These are phyloP conservation scores for Phytophthora tubulina DNA, from an alignment of 352 stramenopile genomes.

Conservation along the genomic window DNA sequence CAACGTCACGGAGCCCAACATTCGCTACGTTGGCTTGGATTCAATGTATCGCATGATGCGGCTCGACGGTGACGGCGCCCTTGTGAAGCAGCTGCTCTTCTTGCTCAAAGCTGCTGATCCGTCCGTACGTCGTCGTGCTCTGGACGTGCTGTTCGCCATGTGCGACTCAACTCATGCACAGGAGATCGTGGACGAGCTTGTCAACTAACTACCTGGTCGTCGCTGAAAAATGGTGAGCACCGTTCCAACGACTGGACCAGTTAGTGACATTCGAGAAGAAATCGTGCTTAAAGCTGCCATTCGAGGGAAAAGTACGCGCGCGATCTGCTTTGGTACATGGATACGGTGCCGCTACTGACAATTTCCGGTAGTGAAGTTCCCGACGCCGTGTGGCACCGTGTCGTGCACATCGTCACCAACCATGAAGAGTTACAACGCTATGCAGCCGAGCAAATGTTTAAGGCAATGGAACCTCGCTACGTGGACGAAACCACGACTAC, in stretches of 20 bases:
- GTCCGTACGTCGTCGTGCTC: slow-evolving; percentile 94
- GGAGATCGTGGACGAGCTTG: slow-evolving; percentile 96
- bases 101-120: slow-evolving; percentile 98
- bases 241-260: slow-evolving; percentile 32
- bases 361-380: slow-evolving; percentile 94
- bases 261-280: slow-evolving; percentile 88
- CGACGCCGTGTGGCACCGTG: slow-evolving; percentile 97
- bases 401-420: slow-evolving; percentile 99
- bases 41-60: slow-evolving; percentile 96
- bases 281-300: slow-evolving; percentile 99
- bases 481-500: slow-evolving; percentile 96
- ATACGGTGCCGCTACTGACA: slow-evolving; percentile 98
- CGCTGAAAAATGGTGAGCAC: slow-evolving; percentile 78
- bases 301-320: slow-evolving; percentile 97
- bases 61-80: slow-evolving; percentile 81
- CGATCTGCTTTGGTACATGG: slow-evolving; percentile 97
- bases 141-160: slow-evolving; percentile 99
- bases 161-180: slow-evolving; percentile 96
- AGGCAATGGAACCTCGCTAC: slow-evolving; percentile 91
- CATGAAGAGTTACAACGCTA: slow-evolving; percentile 97
- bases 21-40: slow-evolving; percentile 97
- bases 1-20: slow-evolving; percentile 98
- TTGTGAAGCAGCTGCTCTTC: slow-evolving; percentile 96
- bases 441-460: slow-evolving; percentile 95
- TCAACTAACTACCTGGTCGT: slow-evolving; percentile 92